Evolutionary conservation across 2,329 filamentous ascomycete genomes (phyloP).

Genomic region (Penicillium digitatum): DNA sequence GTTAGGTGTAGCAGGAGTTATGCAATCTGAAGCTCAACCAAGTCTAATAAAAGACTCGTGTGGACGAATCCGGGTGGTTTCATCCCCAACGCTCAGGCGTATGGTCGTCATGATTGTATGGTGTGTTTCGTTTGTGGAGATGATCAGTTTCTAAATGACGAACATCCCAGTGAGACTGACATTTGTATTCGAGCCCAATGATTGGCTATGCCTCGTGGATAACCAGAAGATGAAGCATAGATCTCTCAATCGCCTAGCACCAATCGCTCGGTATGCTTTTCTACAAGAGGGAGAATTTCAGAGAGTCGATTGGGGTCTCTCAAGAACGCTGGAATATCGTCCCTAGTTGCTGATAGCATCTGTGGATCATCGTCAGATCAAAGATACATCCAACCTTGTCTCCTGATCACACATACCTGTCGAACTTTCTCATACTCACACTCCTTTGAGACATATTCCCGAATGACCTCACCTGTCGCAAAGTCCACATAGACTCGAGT

Average conservation of each 20-base stretch:
- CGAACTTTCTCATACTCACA: conserved; percentile 72
- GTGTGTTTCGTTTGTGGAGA: not conserved
- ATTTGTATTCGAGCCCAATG: not conserved
- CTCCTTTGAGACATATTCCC: conserved; percentile 89
- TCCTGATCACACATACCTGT: conserved; percentile 50
- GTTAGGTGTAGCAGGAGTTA: not conserved
- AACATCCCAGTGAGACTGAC: not conserved
- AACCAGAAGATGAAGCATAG: not conserved
- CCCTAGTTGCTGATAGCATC: conserved; percentile 55
- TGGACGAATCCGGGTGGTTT: not conserved
- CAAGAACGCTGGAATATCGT: conserved; percentile 72
- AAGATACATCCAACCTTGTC: not conserved
- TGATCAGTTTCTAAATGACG: not conserved
- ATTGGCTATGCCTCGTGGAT: not conserved
- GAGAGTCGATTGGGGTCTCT: conserved; percentile 75
- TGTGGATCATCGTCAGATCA: conserved; percentile 19
- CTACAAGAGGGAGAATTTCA: conserved; percentile 66
- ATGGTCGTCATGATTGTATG: not conserved
- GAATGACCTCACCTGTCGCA: conserved; percentile 68
- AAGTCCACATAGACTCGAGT: conserved; percentile 93
- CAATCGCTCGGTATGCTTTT: conserved; percentile 61
- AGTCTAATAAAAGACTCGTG: not conserved
- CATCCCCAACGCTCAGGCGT: not conserved
- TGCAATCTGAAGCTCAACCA: not conserved
- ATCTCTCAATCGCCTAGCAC: conserved; percentile 21